These are phyloP conservation scores for Geoglossum cookeanum DNA, from an alignment of 2,329 filamentous ascomycete species.

Conservation along the genomic window DNA sequence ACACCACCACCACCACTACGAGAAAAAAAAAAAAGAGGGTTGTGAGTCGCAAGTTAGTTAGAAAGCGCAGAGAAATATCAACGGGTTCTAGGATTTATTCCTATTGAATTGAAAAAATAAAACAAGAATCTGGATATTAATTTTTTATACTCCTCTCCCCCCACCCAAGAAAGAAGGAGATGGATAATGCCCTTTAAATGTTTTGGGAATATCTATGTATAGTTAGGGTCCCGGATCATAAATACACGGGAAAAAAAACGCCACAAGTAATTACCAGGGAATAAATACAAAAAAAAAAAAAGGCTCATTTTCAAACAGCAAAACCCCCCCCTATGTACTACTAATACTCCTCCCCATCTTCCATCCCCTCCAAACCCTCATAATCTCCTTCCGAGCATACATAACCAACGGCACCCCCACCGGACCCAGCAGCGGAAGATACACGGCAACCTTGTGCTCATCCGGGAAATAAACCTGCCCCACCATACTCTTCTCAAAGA, in stretches of 20 bases:
- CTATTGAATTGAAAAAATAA: not conserved
- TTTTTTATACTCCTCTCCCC: too few relatives aligned
- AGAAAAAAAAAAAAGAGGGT: too few relatives aligned
- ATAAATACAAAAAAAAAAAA: not conserved
- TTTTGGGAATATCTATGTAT: too few relatives aligned
- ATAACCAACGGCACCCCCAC: conserved; percentile 79
- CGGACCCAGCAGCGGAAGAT: conserved; percentile 75
- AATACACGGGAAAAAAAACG: not conserved
- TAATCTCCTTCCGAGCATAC: conserved; percentile 65
- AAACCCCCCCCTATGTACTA: not conserved
- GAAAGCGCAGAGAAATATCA: not conserved
- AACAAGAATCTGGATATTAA: too few relatives aligned
- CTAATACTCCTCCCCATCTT: not conserved
- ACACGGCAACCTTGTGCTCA: conserved; percentile 94
- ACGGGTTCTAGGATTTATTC: not conserved
- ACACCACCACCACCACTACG: too few relatives aligned
- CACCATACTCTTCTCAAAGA: conserved; percentile 98
- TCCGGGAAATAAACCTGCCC: conserved; percentile 97
- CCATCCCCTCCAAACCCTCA: conserved; percentile 20
- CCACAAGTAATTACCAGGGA: not conserved
- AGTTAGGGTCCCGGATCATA: not conserved
- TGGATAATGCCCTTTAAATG: too few relatives aligned
- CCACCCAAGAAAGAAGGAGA: too few relatives aligned
- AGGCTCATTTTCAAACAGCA: not conserved
- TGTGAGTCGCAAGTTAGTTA: too few relatives aligned